Percentiles rank a stretch among this genome's conserved stretches.
Evolutionary conservation across 108 stramenopile genomes (phyloP).

Genomic region (Skeletonema grethae): DNA sequence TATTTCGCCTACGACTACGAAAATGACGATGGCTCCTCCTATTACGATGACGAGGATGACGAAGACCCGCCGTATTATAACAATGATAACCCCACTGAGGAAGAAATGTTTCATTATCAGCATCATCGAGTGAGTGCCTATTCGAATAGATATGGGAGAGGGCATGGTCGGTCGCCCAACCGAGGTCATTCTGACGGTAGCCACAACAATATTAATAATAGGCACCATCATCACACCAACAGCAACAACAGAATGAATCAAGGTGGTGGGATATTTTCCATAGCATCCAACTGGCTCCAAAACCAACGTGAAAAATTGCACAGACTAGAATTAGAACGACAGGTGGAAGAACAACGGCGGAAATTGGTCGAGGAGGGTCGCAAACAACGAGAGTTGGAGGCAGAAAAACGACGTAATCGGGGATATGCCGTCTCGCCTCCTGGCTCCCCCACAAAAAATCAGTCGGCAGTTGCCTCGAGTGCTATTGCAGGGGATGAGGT

Average conservation of each 20-base stretch:
- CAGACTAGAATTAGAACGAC: constrained; percentile 43
- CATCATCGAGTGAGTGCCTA: constrained; percentile 23
- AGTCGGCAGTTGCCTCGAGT: background rate
- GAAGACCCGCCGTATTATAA: constrained; percentile 6
- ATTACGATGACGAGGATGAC: background rate
- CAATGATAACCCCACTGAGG: background rate
- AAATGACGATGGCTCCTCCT: background rate
- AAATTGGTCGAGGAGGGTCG: constrained; percentile 48
- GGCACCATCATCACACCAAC: constrained; percentile 4
- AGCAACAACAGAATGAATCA: background rate
- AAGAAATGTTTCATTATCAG: constrained; percentile 8
- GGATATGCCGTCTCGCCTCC: constrained; percentile 2
- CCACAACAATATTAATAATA: background rate
- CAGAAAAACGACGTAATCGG: constrained; percentile 9
- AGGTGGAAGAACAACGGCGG: constrained; percentile 50
- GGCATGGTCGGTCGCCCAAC: background rate
- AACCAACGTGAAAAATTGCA: constrained; percentile 41
- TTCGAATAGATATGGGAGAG: constrained; percentile 1
- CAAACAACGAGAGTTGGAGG: constrained; percentile 27
- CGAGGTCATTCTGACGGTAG: background rate
- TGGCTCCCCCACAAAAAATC: background rate
- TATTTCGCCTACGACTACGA: background rate
- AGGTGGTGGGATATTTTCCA: constrained; percentile 23
- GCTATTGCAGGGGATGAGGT: constrained; percentile 7
- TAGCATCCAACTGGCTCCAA: constrained; percentile 44